Conservation (phyloP, 2,329 filamentous ascomycete genomes). For the Xylariaceae sp. region DNA sequence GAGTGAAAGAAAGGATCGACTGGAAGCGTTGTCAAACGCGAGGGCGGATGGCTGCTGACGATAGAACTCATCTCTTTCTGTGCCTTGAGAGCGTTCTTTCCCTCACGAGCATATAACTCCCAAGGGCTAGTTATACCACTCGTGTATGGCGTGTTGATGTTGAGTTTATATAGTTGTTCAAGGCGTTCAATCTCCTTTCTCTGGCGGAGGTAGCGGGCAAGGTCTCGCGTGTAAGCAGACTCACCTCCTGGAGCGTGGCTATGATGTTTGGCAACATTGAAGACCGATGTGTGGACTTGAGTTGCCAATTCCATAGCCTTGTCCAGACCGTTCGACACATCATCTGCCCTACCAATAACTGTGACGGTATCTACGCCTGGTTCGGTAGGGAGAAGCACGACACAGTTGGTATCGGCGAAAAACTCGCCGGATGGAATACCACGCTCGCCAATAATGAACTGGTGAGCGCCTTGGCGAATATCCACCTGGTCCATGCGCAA, state of each 20-base stretch:
- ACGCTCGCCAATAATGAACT: constrained; percentile 86
- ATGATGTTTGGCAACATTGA: constrained; percentile 78
- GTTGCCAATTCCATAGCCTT: constrained; percentile 84
- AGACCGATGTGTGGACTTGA: constrained; percentile 75
- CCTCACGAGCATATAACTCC: constrained; percentile 83
- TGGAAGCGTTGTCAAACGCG: constrained; percentile 59
- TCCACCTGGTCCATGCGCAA: constrained; percentile 72
- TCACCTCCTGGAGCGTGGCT: constrained; percentile 65
- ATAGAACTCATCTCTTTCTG: constrained; percentile 70
- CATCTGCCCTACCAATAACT: constrained; percentile 71
- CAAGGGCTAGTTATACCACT: constrained; percentile 68
- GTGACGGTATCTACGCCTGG: constrained; percentile 79
- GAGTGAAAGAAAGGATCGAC: constrained; percentile 77
- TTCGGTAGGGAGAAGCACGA: constrained; percentile 71
- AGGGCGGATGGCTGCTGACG: constrained; percentile 67
- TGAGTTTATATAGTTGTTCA: constrained; percentile 73
- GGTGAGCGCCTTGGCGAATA: constrained; percentile 81
- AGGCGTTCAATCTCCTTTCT: constrained; percentile 76
- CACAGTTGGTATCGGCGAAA: constrained; percentile 83
- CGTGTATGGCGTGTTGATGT: constrained; percentile 73
- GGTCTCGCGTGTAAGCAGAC: constrained; percentile 71
- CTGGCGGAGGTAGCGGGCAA: constrained; percentile 82
- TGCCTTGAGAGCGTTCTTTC: constrained; percentile 73
- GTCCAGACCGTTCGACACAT: constrained; percentile 69
- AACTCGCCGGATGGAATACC: constrained; percentile 80